Evolutionary conservation across 2,329 filamentous ascomycete genomes (phyloP), one percentile per base, ranked within the genome.

Genomic region (Pseudogymnoascus sp.): DNA sequence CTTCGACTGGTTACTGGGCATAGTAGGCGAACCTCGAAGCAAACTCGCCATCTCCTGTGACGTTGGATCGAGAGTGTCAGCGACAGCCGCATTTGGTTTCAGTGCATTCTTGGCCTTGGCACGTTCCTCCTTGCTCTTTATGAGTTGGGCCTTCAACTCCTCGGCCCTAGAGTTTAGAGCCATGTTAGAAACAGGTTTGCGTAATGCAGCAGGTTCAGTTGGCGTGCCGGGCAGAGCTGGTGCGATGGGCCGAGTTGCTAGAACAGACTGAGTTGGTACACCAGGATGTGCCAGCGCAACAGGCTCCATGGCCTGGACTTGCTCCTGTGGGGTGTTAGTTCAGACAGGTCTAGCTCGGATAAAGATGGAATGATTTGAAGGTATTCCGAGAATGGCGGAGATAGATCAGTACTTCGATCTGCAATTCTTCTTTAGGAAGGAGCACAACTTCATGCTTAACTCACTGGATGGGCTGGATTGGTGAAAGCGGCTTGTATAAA

Each of bases 91-190:
- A 12, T 18, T 16, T 1, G n/a, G 0, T 34, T 31, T 57, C 16
- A 1, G n/a, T 4, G 10, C 12, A 18, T 2, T 18, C 34, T 34
- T 57, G 26, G 51, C 29, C n/a, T 57, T 57, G 29, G 29, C 51
- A 34, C 64, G 65, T 65, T 67, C 66, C 65, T 65, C 67, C 59
- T 65, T 65, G 60, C 68, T 71, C 57, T 63, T 59, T n/a, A 74
- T 54, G 26, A 74, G 62, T 63, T 70, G 62, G 42, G 70, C 72
- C 57, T 72, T 74, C 31, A 74, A 60, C 67, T 73, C 69, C 45
- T 69, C 70, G 21, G 71, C 71, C 67, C 70, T 67, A 12, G 68
- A 67, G 62, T 68, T 70, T 29, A 73, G 67, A 57, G 26, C n/a
- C 51, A 57, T 57, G 10, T n/a, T 34, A 16, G n/a, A 4, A 21